phyloP scores from a whole-genome alignment of 2,329 filamentous ascomycete genomes.

The Alternaria brassicicola region DNA sequence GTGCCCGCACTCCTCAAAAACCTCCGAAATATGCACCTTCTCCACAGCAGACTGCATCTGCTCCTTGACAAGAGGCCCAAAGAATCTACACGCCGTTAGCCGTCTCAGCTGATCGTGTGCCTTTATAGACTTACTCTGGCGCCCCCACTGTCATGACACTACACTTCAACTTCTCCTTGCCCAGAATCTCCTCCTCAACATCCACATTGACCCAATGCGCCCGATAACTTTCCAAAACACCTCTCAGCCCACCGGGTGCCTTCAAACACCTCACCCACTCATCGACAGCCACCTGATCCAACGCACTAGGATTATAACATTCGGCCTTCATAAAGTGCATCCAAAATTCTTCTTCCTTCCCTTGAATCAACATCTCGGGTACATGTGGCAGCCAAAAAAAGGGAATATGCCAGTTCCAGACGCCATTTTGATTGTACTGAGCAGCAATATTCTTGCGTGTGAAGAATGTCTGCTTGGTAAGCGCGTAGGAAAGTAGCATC shows the following conservation, averaged over 20 bases:
- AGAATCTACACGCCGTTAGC: constrained; percentile 15
- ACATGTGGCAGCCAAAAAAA: constrained; percentile 47
- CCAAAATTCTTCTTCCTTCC: constrained; percentile 50
- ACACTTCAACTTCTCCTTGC: constrained; percentile 22
- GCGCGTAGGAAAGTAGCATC: constrained; percentile 25
- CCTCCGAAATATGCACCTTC: constrained; percentile 33
- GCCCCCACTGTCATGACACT: constrained; percentile 31
- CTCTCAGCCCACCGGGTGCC: constrained; percentile 23
- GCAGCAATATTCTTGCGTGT: constrained; percentile 29
- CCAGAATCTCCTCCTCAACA: constrained; percentile 27
- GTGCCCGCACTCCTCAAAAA: constrained; percentile 28
- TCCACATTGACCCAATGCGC: constrained; percentile 30
- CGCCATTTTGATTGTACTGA: constrained; percentile 27
- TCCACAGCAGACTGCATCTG: constrained; percentile 41
- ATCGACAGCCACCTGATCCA: constrained; percentile 35
- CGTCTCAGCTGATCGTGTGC: not conserved
- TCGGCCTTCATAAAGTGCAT: constrained; percentile 50
- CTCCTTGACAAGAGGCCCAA: constrained; percentile 25
- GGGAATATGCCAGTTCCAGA: constrained; percentile 35
- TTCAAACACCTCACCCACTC: constrained; percentile 30
- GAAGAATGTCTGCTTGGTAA: constrained; percentile 27
- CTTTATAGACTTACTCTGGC: constrained; percentile 18
- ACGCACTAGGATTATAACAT: constrained; percentile 48
- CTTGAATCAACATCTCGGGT: constrained; percentile 50
- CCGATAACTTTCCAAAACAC: constrained; percentile 29